Conservation (phyloP, 1,284 basidiomycete species). For the Veloboletus limbatus region DNA sequence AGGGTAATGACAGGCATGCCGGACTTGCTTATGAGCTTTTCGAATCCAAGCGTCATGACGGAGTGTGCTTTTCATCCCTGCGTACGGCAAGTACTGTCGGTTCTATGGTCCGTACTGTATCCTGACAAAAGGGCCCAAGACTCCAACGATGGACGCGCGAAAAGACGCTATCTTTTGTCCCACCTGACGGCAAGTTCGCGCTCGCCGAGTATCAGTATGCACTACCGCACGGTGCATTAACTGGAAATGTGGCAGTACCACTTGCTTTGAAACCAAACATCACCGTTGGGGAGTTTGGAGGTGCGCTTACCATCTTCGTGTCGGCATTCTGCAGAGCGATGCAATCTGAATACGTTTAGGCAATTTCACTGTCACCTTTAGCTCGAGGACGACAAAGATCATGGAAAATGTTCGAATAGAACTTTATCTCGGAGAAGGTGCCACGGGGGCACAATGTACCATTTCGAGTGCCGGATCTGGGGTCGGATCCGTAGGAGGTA, state of each 20-base stretch:
- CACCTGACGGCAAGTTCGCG: constrained; percentile 89
- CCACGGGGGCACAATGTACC: constrained; percentile 63
- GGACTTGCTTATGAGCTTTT: constrained; percentile 79
- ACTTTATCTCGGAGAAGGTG: constrained; percentile 70
- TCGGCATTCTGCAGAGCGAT: not conserved
- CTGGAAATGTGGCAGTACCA: constrained; percentile 55
- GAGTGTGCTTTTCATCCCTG: constrained; percentile 92
- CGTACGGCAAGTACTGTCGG: constrained; percentile 60
- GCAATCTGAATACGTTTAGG: constrained; percentile 42
- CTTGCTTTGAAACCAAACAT: constrained; percentile 62
- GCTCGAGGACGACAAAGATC: constrained; percentile 60
- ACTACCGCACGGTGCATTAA: constrained; percentile 25
- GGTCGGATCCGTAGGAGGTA: constrained; percentile 39
- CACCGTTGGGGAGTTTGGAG: constrained; percentile 60
- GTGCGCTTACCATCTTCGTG: constrained; percentile 37
- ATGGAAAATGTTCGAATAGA: constrained; percentile 73
- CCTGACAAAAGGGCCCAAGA: constrained; percentile 39
- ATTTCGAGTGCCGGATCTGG: constrained; percentile 58
- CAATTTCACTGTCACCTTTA: constrained; percentile 68
- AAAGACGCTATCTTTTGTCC: constrained; percentile 85
- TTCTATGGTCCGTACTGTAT: not conserved
- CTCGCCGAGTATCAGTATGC: constrained; percentile 82
- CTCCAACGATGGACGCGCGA: constrained; percentile 80
- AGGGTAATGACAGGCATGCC: constrained; percentile 67
- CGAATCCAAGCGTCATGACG: constrained; percentile 70